Base-by-base conservation (phyloP, 1,284 basidiomycete genomes). In the Termitomyces sp. region DNA sequence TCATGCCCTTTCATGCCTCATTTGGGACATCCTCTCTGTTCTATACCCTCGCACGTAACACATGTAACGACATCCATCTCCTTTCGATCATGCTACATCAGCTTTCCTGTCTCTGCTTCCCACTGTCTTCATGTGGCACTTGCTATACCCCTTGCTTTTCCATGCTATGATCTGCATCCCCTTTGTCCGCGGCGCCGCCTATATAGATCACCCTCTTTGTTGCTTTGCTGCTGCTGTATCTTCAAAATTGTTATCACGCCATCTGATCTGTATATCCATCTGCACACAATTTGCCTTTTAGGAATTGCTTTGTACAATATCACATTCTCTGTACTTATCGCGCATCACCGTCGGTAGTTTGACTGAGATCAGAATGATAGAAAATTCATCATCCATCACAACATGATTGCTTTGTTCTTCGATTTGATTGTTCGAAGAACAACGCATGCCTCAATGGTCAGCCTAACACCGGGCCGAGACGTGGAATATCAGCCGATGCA, bases 251-350 rank as follows among this genome's bases (percentile, higher is more conserved):
- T 45, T 28, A 19, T 31, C 33, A 38, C 30, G n/a, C 34, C 42
- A 45, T 33, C 39, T 40, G 50, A 37, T 52, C n/a, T 46, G 21
- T 46, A n/a, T 46, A 37, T 46, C n/a, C n/a, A n/a, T n/a, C n/a
- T n/a, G n/a, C n/a, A 28, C 30, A 47, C 18, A 6, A 34, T 45
- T 37, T 21, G 7, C 5, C 19, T 2, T 26, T 18, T 16, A 26
- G 24, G 5, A 19, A 6, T 40, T 31, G 26, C 28, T 44, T 14
- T 53, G 52, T 53, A 53, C 26, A 50, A 18, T 44, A 53, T 50
- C 19, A 31, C 41, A 44, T 53, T 30, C 35, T 37, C 24, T 16
- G 28, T 8, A 30, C 18, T 31, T 31, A 16, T 11, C 18, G 2
- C 18, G 11, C 37, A 37, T 39, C 37, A 45, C 7, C 34, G 5